Evolutionary conservation across 345 rosid species (phyloP).

Genomic region (Eucalyptus marginata): DNA sequence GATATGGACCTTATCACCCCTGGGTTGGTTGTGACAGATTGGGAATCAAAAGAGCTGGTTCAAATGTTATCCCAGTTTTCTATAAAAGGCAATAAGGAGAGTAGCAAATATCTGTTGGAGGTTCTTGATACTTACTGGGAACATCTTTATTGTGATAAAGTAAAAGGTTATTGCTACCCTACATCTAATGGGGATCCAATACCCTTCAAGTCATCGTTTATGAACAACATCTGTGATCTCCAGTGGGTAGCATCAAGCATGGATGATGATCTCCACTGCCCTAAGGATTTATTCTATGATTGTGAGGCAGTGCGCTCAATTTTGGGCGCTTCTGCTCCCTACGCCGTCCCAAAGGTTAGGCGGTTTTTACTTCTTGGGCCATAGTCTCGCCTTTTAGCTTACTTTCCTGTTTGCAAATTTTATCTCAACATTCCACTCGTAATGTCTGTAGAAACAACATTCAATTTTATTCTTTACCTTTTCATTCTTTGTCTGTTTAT

Average conservation of each 20-base stretch:
- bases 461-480: neutral
- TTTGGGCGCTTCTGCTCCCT: slow-evolving; percentile 77
- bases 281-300: slow-evolving; percentile 66
- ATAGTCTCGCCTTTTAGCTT: neutral
- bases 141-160: slow-evolving; percentile 47
- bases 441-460: neutral
- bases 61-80: slow-evolving; percentile 38
- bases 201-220: slow-evolving; percentile 59
- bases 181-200: slow-evolving; percentile 12
- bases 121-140: slow-evolving; percentile 76
- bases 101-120: slow-evolving; percentile 60
- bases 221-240: slow-evolving; percentile 40
- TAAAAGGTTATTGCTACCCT: slow-evolving; percentile 21
- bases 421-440: neutral
- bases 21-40: slow-evolving; percentile 45
- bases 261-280: slow-evolving; percentile 57
- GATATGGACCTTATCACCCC: slow-evolving; percentile 19
- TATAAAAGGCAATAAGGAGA: slow-evolving; percentile 24
- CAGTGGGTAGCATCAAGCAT: slow-evolving; percentile 74
- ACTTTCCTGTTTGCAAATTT: neutral
- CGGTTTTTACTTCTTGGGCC: neutral
- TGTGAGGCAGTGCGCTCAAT: slow-evolving; percentile 67
- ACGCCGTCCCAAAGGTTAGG: slow-evolving; percentile 75
- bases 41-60: slow-evolving; percentile 80
- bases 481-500: neutral